Evolutionary conservation across 129 eudicot genomes (phyloP).

Genomic region (Lactuca saligna): DNA sequence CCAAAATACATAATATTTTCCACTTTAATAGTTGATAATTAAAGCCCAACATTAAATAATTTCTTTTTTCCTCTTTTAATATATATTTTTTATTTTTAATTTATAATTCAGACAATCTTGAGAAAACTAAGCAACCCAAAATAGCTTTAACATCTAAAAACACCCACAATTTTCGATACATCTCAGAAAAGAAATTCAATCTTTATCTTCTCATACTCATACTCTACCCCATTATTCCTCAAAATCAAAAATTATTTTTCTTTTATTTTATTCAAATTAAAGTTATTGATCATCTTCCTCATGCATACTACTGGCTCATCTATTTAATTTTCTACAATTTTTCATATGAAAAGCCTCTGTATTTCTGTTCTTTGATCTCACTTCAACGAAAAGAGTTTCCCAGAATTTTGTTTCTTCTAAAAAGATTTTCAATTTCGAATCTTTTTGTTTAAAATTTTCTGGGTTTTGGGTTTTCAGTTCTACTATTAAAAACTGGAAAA

Average conservation of each 20-base stretch:
- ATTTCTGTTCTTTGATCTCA: slow-evolving; percentile 28
- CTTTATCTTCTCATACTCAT: slow-evolving; percentile 41
- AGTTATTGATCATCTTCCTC: slow-evolving; percentile 20
- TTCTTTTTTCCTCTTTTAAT: slow-evolving; percentile 33
- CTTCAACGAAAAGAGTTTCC: background rate
- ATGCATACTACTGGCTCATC: slow-evolving; percentile 27
- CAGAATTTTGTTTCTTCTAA: slow-evolving; percentile 21
- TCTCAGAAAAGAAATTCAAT: slow-evolving; percentile 38
- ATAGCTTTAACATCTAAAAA: slow-evolving; percentile 53
- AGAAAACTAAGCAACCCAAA: slow-evolving; percentile 51
- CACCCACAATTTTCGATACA: slow-evolving; percentile 41
- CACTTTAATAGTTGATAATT: slow-evolving; percentile 56
- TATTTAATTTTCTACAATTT: slow-evolving; percentile 23
- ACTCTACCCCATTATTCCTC: slow-evolving; percentile 32
- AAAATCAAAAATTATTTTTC: slow-evolving; percentile 25
- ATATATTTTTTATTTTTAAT: slow-evolving; percentile 33
- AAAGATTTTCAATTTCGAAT: slow-evolving; percentile 15
- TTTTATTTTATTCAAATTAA: slow-evolving; percentile 15
- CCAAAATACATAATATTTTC: slow-evolving; percentile 35
- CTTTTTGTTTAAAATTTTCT: slow-evolving; percentile 14
- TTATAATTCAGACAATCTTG: slow-evolving; percentile 53
- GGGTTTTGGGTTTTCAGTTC: slow-evolving; percentile 41
- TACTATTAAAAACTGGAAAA: slow-evolving; percentile 1
- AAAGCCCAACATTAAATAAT: slow-evolving; percentile 59
- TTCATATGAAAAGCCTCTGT: slow-evolving; percentile 25